Conservation (phyloP, 202 grass and related monocot species). For the Panicum virgatum region DNA sequence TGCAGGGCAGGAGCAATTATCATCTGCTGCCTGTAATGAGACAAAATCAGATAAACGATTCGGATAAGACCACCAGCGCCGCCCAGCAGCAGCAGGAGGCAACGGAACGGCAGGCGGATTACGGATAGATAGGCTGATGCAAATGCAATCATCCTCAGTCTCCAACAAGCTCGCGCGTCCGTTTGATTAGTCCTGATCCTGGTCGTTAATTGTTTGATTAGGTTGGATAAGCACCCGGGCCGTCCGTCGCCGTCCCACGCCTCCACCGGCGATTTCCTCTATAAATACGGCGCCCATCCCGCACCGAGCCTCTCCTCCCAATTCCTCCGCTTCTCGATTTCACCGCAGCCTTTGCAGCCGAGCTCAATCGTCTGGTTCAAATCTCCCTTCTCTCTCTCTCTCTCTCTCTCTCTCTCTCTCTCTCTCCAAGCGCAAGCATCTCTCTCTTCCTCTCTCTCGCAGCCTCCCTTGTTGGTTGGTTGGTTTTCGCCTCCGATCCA, state of each 20-base stretch:
- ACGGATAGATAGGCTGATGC: neutral
- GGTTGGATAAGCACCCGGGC: conserved; percentile 23
- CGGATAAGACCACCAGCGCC: conserved; percentile 12
- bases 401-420: neutral
- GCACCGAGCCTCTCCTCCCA: neutral
- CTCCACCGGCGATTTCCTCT: conserved; percentile 5
- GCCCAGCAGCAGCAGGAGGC: neutral
- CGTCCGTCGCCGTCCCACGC: conserved; percentile 18
- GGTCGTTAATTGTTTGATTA: neutral
- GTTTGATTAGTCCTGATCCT: neutral
- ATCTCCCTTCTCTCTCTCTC: neutral
- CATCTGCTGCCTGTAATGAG: neutral
- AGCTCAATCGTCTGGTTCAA: neutral
- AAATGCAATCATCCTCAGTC: conserved; percentile 2
- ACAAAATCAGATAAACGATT: neutral
- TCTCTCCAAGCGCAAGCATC: neutral
- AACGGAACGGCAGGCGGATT: neutral
- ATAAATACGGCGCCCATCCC: conserved; percentile 38
- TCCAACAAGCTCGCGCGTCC: neutral
- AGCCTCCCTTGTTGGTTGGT: neutral
- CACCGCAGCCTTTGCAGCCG: neutral
- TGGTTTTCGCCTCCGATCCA: neutral
- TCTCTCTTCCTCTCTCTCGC: neutral
- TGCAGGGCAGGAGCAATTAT: neutral
- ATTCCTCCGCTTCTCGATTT: neutral